These are phyloP conservation scores for Hygrophila difformis DNA, from an alignment of 257 asterid species.

Conservation along the genomic window DNA sequence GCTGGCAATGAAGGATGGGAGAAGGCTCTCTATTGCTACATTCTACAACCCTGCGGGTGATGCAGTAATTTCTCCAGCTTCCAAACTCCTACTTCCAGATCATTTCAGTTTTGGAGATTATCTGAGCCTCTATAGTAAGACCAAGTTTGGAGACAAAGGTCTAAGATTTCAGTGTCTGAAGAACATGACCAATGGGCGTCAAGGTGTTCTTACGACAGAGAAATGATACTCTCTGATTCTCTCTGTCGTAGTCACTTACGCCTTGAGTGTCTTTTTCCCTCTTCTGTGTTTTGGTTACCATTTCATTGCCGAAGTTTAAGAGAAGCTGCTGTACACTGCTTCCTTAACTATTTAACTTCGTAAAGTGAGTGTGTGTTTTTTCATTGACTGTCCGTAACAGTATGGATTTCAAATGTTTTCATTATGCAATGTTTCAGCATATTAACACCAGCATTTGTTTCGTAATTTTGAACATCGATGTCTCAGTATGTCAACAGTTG, in stretches of 20 bases:
- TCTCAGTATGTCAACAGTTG: background rate
- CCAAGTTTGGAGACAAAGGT: conserved; percentile 65
- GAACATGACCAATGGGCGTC: conserved; percentile 23
- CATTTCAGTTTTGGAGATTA: conserved; percentile 54
- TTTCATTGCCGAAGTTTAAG: conserved; percentile 21
- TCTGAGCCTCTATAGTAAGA: conserved; percentile 44
- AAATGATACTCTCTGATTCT: background rate
- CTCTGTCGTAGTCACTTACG: conserved; percentile 7
- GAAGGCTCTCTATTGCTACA: conserved; percentile 78
- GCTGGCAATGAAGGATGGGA: conserved; percentile 62
- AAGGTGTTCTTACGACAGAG: conserved; percentile 15
- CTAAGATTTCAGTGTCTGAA: conserved; percentile 57
- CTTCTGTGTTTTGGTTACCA: background rate
- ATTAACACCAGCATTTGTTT: background rate
- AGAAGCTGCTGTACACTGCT: conserved; percentile 43
- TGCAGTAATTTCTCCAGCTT: conserved; percentile 65
- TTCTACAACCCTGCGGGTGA: conserved; percentile 81
- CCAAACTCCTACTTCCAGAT: conserved; percentile 52
- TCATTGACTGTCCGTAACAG: background rate
- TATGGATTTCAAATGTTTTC: background rate
- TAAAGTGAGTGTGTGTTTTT: conserved; percentile 10
- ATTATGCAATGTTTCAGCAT: background rate
- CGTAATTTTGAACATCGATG: background rate
- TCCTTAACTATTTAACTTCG: conserved; percentile 21
- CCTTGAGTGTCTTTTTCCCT: background rate